Percentiles rank a stretch among this genome's conserved stretches.
These are phyloP conservation scores for Metschnikowia sp. DNA, from an alignment of 805 yeast species.

Conservation along the genomic window DNA sequence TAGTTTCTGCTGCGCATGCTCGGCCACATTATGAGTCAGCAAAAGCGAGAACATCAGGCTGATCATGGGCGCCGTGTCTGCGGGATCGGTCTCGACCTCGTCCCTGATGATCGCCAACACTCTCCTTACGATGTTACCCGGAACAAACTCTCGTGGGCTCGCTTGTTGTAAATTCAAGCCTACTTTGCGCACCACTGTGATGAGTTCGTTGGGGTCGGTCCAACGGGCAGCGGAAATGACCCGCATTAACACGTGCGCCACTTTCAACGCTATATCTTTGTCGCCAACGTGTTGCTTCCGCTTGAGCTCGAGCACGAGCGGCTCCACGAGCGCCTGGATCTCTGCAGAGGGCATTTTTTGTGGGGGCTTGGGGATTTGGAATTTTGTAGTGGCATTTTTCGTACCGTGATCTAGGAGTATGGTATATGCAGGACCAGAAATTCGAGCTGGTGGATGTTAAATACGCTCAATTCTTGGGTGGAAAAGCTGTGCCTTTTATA, in stretches of 20 bases:
- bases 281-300: slow-evolving; percentile 84
- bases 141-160: slow-evolving; percentile 82
- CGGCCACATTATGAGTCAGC: slow-evolving; percentile 42
- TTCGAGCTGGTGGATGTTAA: too few relatives aligned
- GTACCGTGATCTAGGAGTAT: neutral
- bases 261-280: slow-evolving; percentile 76
- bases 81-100: slow-evolving; percentile 67
- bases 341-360: slow-evolving; percentile 19
- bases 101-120: slow-evolving; percentile 85
- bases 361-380: neutral
- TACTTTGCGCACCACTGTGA: slow-evolving; percentile 65
- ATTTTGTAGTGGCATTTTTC: neutral
- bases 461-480: too few relatives aligned
- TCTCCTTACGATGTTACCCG: slow-evolving; percentile 89
- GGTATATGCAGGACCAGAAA: neutral
- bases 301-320: slow-evolving; percentile 53
- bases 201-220: slow-evolving; percentile 71
- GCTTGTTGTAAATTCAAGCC: slow-evolving; percentile 72
- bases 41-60: slow-evolving; percentile 85
- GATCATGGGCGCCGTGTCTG: slow-evolving; percentile 47
- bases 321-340: slow-evolving; percentile 33
- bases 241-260: slow-evolving; percentile 82
- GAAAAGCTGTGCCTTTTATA: too few relatives aligned
- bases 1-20: slow-evolving; percentile 19
- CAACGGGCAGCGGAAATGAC: slow-evolving; percentile 88